Base-by-base conservation (phyloP, 2,329 filamentous ascomycete species). In the Ceratocystis cacaofunesta region DNA sequence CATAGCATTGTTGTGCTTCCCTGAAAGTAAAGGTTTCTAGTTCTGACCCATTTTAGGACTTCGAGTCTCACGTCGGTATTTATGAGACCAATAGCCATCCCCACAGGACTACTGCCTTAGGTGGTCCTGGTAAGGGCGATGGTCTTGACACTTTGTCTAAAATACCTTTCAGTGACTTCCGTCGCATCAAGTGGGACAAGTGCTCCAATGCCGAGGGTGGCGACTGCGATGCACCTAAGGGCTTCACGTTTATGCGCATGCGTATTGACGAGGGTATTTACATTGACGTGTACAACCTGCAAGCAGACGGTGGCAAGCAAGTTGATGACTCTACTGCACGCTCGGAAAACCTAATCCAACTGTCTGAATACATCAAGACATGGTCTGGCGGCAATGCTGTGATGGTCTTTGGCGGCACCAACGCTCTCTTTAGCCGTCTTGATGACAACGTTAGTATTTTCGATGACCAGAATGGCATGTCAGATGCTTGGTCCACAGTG, bases 221-320 rank as follows among this genome's bases (percentile, higher is more conserved):
- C 0, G 85, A 88, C 72, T 88, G 85, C 71, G 74, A 87, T 68
- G 87, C 85, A 0, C 85, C 84, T 22, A 88, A 88, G 73, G 85
- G 85, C 15, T 87, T 87, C 72, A 87, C 84, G 0, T 83, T 84
- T 61, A 86, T 88, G 84, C 80, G 84, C 12, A 73, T 80, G 50
- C 73, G 77, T 22, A 69, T 86, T 12, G 78, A 76, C 7, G 61
- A 63, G 66, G 63, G 63, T 25, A 78, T 83, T 6, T 85, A 80
- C 68, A 73, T 85, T 28, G 85, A 88, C 71, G 75, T 82, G 5
- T 87, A 87, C 75, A 88, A 88, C 71, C 70, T 88, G 6, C 85
- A 88, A 71, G 75, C 84, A 1, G 85, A 88, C 71, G 86, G 85
- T 19, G 85, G 84, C 17, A 80, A 76, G 32, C 77, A 82, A 62